Evolutionary conservation across 768 basidiomycete species (phyloP), one percentile per base, ranked within the genome.

Genomic region (Terana coerulea): DNA sequence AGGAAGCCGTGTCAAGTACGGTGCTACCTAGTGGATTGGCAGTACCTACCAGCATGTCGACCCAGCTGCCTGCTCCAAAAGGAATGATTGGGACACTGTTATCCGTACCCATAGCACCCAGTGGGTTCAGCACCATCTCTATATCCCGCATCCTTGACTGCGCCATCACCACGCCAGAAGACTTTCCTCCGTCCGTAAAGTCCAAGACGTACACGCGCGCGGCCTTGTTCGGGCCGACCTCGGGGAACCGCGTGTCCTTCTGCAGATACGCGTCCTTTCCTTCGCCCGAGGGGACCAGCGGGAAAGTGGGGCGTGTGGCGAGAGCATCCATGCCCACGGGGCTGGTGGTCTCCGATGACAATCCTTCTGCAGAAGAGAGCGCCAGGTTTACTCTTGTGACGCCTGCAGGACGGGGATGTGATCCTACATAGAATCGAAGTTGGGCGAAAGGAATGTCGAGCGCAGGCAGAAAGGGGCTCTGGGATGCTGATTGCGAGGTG

Each of bases 91-190:
- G 64, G 6, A 73, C 71, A n/a, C 65, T 54, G 26, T 68, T 65
- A 45, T 78, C 55, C n/a, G 68, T 61, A 46, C 71, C 73, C 54
- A 79, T 68, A 1, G 19, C 76, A 34, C 79, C 72, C 54, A 84
- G 64, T 33, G 77, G 76, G 61, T 84, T 78, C 35, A 86, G 71
- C 3, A 85, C 72, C 8, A 76, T 67, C 57, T 88, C 87, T 47
- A 91, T 84, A 35, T 85, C 86, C 51, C 78, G 76, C 79, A 91
- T 80, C 41, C 85, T 76, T 17, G 77, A 76, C 65, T 90, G 88
- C 55, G 80, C 84, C 73, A 90, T 78, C 12, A 90, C 80, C 37
- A 91, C 63, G 19, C 89, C 88, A 2, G 68, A 67, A 36, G 60
- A 64, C 29, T 61, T 60, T 41, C 75, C 69, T 0, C 78, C 78